phyloP scores from a whole-genome alignment of 1,139 yeast genomes.

The Blastobotrys serpentis region DNA sequence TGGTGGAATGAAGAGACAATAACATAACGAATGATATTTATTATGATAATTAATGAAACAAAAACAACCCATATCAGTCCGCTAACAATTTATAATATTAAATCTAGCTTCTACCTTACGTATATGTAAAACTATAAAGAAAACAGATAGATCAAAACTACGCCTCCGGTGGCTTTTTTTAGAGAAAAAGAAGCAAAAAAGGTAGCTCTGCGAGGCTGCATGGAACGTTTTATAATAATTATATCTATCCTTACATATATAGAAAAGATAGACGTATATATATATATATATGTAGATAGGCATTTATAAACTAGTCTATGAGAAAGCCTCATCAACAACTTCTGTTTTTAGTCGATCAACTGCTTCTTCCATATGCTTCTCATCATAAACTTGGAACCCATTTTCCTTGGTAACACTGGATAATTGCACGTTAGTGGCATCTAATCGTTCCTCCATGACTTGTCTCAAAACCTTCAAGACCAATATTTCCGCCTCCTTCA shows the following conservation, averaged over 20 bases:
- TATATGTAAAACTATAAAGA: too few relatives aligned
- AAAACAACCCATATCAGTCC: too few relatives aligned
- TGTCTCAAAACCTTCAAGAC: slow-evolving; percentile 90
- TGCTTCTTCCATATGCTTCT: slow-evolving; percentile 78
- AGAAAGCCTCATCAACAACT: slow-evolving; percentile 48
- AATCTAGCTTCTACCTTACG: neutral
- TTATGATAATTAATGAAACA: neutral
- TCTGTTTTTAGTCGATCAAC: slow-evolving; percentile 74
- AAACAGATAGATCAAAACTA: too few relatives aligned
- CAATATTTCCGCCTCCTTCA: slow-evolving; percentile 88
- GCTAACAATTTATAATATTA: neutral
- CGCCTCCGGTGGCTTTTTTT: too few relatives aligned
- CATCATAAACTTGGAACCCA: slow-evolving; percentile 85
- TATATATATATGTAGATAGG: slow-evolving; percentile 12
- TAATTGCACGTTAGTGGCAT: slow-evolving; percentile 91
- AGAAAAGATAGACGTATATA: neutral
- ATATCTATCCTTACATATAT: too few relatives aligned
- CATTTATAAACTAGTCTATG: slow-evolving; percentile 9
- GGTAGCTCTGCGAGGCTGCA: too few relatives aligned
- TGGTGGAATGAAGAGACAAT: slow-evolving; percentile 40
- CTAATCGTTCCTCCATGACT: slow-evolving; percentile 98
- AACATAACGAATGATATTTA: neutral
- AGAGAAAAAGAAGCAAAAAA: too few relatives aligned
- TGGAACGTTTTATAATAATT: too few relatives aligned
- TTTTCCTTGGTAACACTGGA: slow-evolving; percentile 85